Evolutionary conservation across 1,284 basidiomycete species (phyloP), one percentile per base, ranked within the genome.

Genomic region (Blastosporella zonata): DNA sequence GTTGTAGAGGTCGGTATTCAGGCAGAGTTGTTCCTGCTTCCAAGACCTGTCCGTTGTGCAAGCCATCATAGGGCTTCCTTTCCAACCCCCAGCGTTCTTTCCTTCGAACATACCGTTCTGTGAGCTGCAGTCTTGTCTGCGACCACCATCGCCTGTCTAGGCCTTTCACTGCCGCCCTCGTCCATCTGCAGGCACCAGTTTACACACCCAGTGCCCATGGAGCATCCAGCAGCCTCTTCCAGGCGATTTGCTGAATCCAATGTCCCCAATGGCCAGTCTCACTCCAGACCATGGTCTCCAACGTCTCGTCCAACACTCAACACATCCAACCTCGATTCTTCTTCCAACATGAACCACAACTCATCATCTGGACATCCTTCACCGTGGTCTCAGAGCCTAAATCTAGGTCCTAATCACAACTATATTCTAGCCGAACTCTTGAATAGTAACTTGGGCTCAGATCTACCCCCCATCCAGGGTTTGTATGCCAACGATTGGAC

Each of bases 281-380:
- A 57, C 22, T 43, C 50, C 27, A 63, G 63, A 55, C 54, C 65
- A 43, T 74, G 73, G 71, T 68, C 72, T 33, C 64, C 71, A 34
- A 57, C 61, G 41, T 62, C 65, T 50, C 67, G 69, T 38, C 69
- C 71, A 31, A 67, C 73, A 23, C 61, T 73, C 28, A 67, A 70
- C 59, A 72, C 71, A 20, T 64, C 69, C 7, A 56, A 67, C 35
- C 47, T 61, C 38, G 59, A 66, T 36, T 50, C 67, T 36, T 50
- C 67, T 42, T 60, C 68, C 51, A 69, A 70, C 47, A 62, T 63
- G 43, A 69, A 63, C 54, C 64, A 68, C 6, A 65, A 62, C n/a
- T 65, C 71, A 20, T 67, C 72, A 18, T 51, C 70, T 47, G 56
- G 66, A n/a, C 67, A 67, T 27, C 62, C 67, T 34, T 73, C 72